These are phyloP conservation scores for Pichia heedii DNA, from an alignment of 805 yeast species.

Conservation along the genomic window DNA sequence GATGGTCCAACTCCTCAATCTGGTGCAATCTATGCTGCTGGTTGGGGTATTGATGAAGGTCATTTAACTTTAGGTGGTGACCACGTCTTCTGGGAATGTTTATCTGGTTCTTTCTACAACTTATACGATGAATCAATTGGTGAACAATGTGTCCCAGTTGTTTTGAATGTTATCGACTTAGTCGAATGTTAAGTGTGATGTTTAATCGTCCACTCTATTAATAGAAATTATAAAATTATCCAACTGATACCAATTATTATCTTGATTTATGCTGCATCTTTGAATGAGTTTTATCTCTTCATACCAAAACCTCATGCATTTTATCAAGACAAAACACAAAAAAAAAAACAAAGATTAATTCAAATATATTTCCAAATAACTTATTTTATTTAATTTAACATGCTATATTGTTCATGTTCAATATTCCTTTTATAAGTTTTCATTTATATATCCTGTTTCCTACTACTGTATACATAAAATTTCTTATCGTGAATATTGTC, in stretches of 20 bases:
- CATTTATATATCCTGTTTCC: neutral
- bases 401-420: no score
- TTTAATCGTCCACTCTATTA: neutral
- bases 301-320: neutral
- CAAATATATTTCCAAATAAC: no score
- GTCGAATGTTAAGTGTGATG: conserved; percentile 22
- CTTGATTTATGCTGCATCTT: neutral
- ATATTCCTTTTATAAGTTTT: no score
- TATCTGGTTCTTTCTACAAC: conserved; percentile 51
- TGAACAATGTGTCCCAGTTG: conserved; percentile 38
- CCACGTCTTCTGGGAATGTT: conserved; percentile 43
- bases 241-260: neutral
- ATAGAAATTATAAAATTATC: neutral
- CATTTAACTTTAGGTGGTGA: conserved; percentile 42
- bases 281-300: neutral
- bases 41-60: conserved; percentile 41
- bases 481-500: no score
- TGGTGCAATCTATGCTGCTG: conserved; percentile 44
- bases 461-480: neutral
- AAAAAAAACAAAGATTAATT: no score
- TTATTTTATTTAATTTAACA: no score
- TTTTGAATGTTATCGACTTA: conserved; percentile 36
- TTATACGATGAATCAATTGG: conserved; percentile 43
- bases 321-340: no score
- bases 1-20: conserved; percentile 62